Evolutionary conservation across 352 stramenopile species (phyloP).

Genomic region (Pythium volutum): DNA sequence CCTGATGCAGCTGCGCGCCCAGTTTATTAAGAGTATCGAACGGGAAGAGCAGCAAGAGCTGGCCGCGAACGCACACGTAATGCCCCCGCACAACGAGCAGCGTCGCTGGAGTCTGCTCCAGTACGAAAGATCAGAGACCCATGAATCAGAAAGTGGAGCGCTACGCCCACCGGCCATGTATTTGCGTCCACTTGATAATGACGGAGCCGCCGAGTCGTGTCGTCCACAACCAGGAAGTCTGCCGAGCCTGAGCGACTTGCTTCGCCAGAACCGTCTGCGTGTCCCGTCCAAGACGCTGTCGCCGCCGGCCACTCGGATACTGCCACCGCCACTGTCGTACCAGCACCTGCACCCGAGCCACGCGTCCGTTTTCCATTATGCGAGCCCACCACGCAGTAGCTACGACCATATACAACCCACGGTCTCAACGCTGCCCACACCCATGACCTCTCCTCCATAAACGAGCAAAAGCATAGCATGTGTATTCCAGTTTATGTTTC

Average conservation of each 20-base stretch:
- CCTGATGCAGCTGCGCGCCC: conserved; percentile 34
- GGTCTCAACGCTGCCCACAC: too few species aligned
- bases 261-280: conserved; percentile 17
- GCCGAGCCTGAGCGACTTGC: conserved; percentile 18
- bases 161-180: neutral
- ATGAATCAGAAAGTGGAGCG: too few species aligned
- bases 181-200: neutral
- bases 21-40: conserved; percentile 63
- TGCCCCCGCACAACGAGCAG: conserved; percentile 54
- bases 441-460: neutral
- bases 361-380: conserved; percentile 2
- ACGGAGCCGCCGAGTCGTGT: neutral
- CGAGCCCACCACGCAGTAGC: conserved; percentile 8
- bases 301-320: neutral
- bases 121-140: too few species aligned
- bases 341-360: neutral
- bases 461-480: neutral
- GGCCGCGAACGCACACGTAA: neutral
- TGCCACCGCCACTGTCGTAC: neutral
- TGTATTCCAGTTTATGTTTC: neutral
- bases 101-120: too few species aligned
- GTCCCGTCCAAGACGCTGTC: conserved; percentile 4
- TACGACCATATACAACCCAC: too few species aligned
- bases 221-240: conserved; percentile 2
- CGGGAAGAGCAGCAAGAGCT: conserved; percentile 37